Evolutionary conservation across 345 rosid species (phyloP).

Genomic region (Noccaea bulbosa): DNA sequence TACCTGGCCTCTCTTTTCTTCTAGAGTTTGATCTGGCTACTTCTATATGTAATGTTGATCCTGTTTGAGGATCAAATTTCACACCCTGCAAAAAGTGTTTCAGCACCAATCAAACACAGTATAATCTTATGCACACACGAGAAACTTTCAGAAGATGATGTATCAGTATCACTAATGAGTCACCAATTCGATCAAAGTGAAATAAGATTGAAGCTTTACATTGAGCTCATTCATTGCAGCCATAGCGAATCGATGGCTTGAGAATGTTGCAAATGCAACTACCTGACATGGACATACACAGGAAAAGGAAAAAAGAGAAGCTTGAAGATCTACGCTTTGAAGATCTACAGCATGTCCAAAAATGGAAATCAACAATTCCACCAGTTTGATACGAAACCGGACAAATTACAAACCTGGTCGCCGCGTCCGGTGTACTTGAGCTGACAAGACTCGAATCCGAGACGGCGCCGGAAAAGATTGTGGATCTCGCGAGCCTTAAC

Average conservation of each 20-base stretch:
- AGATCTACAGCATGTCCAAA: conserved; percentile 3
- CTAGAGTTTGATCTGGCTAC: conserved; percentile 88
- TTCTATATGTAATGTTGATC: conserved; percentile 76
- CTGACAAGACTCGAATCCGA: conserved; percentile 79
- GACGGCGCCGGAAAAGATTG: conserved; percentile 80
- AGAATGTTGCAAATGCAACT: conserved; percentile 88
- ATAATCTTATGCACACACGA: conserved; percentile 11
- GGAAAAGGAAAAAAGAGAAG: neutral
- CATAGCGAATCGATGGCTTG: conserved; percentile 70
- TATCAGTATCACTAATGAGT: neutral
- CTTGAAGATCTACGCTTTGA: neutral
- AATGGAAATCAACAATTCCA: neutral
- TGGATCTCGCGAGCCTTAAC: conserved; percentile 90
- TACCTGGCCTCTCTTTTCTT: conserved; percentile 74
- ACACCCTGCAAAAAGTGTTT: conserved; percentile 55
- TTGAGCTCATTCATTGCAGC: conserved; percentile 71
- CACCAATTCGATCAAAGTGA: conserved; percentile 6
- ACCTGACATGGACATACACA: conserved; percentile 50
- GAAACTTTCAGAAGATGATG: conserved; percentile 5
- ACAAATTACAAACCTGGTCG: conserved; percentile 60
- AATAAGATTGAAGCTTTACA: conserved; percentile 52
- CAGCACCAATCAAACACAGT: conserved; percentile 22
- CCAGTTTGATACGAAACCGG: neutral
- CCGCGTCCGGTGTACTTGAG: conserved; percentile 95
- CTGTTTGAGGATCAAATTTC: conserved; percentile 84